These are phyloP conservation scores for Pezizomycotina sp. DNA, from an alignment of 2,329 filamentous ascomycete species.

Conservation along the genomic window DNA sequence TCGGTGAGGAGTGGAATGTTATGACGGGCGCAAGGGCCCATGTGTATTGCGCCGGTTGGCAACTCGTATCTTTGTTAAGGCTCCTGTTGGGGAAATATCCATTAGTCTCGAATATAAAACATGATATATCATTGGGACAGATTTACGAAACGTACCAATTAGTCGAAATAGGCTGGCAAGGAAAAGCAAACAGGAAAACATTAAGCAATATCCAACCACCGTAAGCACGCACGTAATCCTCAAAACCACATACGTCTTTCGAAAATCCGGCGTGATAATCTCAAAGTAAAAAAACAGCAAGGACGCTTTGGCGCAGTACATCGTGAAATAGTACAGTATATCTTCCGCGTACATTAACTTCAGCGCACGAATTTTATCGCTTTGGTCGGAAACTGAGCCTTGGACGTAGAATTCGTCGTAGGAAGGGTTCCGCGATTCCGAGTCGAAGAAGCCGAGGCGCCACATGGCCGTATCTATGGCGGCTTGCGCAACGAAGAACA, in stretches of 20 bases:
- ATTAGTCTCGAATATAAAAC: background rate
- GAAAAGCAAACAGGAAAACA: background rate
- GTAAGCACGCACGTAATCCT: background rate
- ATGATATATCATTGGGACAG: background rate
- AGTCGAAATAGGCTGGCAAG: background rate
- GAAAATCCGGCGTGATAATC: background rate
- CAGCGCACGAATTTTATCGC: too few species aligned
- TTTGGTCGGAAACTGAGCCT: too few species aligned
- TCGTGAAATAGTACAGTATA: background rate
- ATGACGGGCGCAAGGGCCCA: background rate
- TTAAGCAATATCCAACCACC: background rate
- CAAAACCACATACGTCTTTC: background rate
- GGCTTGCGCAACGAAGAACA: too few species aligned
- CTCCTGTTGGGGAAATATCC: background rate
- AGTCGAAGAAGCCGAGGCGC: too few species aligned
- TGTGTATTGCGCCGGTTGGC: background rate
- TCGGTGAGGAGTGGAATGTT: background rate
- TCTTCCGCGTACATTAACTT: background rate
- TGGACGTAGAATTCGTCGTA: too few species aligned
- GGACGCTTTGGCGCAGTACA: background rate
- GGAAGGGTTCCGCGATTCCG: too few species aligned
- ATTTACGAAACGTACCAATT: background rate
- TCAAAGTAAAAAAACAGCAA: background rate
- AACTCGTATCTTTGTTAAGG: background rate
- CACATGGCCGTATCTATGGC: too few species aligned